Evolutionary conservation across 2,329 filamentous ascomycete species (phyloP).

Genomic region (Colletotrichum kahawae): DNA sequence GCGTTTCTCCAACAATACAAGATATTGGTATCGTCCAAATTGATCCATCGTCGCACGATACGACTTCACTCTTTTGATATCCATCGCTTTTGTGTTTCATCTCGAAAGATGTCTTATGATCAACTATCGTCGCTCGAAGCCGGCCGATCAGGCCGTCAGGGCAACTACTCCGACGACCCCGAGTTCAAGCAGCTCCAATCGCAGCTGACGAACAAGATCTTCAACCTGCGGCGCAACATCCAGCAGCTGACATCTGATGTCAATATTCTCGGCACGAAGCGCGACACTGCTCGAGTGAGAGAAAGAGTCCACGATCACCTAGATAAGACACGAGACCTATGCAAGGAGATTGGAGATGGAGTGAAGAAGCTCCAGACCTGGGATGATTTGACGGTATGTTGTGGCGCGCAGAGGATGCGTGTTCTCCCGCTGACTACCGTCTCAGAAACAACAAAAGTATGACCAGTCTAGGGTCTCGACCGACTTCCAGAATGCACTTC

Average conservation of each 20-base stretch:
- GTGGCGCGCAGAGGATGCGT: not conserved
- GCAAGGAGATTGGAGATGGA: constrained; percentile 91
- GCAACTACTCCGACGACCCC: constrained; percentile 84
- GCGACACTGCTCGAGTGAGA: constrained; percentile 88
- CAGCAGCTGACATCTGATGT: constrained; percentile 85
- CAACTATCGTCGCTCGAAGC: constrained; percentile 85
- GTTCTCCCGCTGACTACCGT: not conserved
- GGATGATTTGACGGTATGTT: constrained; percentile 79
- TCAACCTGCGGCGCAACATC: constrained; percentile 87
- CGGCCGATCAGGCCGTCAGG: constrained; percentile 70
- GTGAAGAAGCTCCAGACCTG: constrained; percentile 90
- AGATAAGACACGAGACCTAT: constrained; percentile 83
- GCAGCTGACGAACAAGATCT: constrained; percentile 85
- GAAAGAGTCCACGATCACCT: constrained; percentile 89
- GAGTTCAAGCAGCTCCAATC: constrained; percentile 86
- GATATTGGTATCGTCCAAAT: not conserved
- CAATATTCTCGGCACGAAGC: constrained; percentile 83
- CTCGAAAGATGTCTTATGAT: constrained; percentile 82
- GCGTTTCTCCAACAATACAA: not conserved
- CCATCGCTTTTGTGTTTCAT: not conserved
- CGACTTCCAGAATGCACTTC: constrained; percentile 87
- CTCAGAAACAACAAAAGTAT: constrained; percentile 90
- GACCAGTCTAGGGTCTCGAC: constrained; percentile 93
- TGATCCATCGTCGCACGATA: not conserved
- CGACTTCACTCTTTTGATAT: not conserved